Evolutionary conservation across 176 grass and related monocot genomes (phyloP), one percentile per base, ranked within the genome.

Genomic region (Aegilops tauschii): DNA sequence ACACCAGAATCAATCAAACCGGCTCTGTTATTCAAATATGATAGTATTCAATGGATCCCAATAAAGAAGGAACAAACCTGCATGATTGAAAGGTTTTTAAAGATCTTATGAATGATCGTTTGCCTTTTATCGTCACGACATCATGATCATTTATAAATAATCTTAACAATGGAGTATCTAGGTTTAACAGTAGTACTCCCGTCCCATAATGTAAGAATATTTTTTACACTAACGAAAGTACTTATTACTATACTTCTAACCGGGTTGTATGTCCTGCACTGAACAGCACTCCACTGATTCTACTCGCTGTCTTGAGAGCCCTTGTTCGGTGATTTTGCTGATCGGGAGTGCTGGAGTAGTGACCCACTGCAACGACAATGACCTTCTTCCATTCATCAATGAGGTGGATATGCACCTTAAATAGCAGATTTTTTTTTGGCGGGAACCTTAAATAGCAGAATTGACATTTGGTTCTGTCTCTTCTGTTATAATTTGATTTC

Each of bases 371-470:
- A 17, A 32, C 5, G 76, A 81, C 59, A 87, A 25, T 52, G 85
- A 87, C 62, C 49, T 88, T 35, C 58, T 83, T 29, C 74, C 83
- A 18, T 76, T 35, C 80, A 84, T 87, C 76, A 87, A 61, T 75
- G 81, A 87, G 58, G 56, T 79, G 25, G 31, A 56, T 65, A 44
- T 40, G 61, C 83, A 77, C 58, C 73, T 85, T 90, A 71, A 83
- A 75, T 75, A 21, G 44, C 28, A 45, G 44, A 11, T 10, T 45
- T 45, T 45, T 45, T 40, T 40, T 12, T 11, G 3, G 11, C 3
- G 11, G 44, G 12, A 45, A 77, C 66, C 65, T 69, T 90, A 71
- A 83, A 75, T 75, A 21, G 44, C 35, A 69, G 78, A 80, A 87
- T 49, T 61, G 80, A 87, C 76, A 4, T 20, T 47, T 32, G 66